Evolutionary conservation across 2,329 filamentous ascomycete genomes (phyloP), one percentile per base, ranked within the genome.

Genomic region (Tolypocladium endophyticum): DNA sequence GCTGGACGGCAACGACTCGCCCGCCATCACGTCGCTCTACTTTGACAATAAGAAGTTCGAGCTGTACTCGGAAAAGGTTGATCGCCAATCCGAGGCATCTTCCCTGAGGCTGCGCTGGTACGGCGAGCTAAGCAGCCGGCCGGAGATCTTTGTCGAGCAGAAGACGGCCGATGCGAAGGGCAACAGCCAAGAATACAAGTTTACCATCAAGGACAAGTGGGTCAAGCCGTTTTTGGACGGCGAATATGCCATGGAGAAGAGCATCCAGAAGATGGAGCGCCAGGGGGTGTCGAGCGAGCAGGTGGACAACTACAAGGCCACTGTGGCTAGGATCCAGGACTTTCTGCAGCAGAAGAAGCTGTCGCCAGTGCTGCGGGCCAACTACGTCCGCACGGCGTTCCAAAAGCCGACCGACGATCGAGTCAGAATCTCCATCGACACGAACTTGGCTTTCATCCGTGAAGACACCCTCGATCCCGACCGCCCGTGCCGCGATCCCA

Each of bases 171-270:
- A 87, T 60, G 85, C 88, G 56, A 87, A 88, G 65, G 87, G 91
- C 63, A 83, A 80, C 59, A 94, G 89, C 72, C 85, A 88, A 65
- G 92, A 96, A 72, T 83, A 86, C 66, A 86, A 87, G 65, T 89
- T 97, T 67, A 79, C 84, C 28, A 89, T 97, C 75, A 99, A 99
- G 77, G 89, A 92, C 69, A 97, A 97, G 73, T 96, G 97, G 71
- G 81, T 97, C 62, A 87, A 92, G 72, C 80, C 87, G 1, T 97
- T 96, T 75, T 83, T 99, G 58, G 85, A 89, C 57, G 91, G 89
- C 56, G 84, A 94, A 64, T 96, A 97, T 74, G 86, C 89, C 68
- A 89, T 96, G 85, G 93, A 97, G 72, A 97, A 96, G 80, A 87
- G 85, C 59, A 79, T 96, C 35, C 81, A 89, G 67, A 96, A 96